Base-by-base conservation (phyloP, 495 filamentous ascomycete species). In the Mycothermus thermophilus region DNA sequence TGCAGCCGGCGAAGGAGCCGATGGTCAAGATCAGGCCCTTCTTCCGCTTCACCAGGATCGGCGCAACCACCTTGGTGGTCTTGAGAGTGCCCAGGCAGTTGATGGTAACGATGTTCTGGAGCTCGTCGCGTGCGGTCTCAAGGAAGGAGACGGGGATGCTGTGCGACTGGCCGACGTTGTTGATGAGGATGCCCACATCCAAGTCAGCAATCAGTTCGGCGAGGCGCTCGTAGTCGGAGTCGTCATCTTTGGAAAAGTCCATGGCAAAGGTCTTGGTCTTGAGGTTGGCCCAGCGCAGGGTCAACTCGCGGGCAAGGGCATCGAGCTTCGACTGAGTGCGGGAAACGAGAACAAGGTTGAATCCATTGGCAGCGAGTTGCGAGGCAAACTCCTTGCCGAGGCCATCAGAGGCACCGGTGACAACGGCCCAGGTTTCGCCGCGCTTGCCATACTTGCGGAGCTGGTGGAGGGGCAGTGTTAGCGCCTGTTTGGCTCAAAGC, bases 91-190 rank as follows among this genome's bases (percentile, higher is more conserved):
- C 85, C 29, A 74, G 61, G 62, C 85, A 90, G 63, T 99, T 99
- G 68, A 96, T 83, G 25, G 74, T 84, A 62, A 99, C 75, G 50
- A 99, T 99, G 48, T 83, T 72, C 42, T 70, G 62, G 60, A 96
- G 72, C 62, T 96, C 92, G 28, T 76, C 61, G 40, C 74, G 63
- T 9, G 75, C 56, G 5, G 87, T 95, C 47, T 80, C 62, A 18
- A 79, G 62, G 64, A 96, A 99, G 0, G 86, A 75, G 7, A 87
- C 83, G 11, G 92, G 92, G 34, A 95, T 92, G 51, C 70, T 76
- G 65, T 96, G 92, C 55, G 77, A 84, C 58, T 81, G 79, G 43
- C 92, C 92, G 32, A 99, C 92, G 52, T 99, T 99, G 69, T 99
- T 99, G 62, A 99, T 66, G 37, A 99, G 63, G 42, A 99, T 75